Conservation (phyloP, 495 filamentous ascomycete species). For the Bathelium albidoporum region DNA sequence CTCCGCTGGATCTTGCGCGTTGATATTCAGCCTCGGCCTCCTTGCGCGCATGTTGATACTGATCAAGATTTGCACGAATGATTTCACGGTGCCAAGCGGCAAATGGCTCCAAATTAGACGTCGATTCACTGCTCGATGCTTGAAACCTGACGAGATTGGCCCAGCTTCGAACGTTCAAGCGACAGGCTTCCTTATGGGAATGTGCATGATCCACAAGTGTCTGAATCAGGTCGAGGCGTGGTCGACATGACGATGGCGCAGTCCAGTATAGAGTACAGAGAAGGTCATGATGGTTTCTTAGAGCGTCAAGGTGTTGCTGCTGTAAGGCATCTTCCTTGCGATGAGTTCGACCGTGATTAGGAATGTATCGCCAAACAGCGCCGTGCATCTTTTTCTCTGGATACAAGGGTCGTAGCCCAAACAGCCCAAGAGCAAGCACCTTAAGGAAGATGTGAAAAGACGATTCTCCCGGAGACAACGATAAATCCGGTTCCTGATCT, state of each 20-base stretch:
- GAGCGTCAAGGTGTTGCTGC: conserved; percentile 67
- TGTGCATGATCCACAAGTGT: conserved; percentile 65
- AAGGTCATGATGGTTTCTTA: conserved; percentile 90
- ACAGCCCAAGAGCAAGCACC: conserved; percentile 60
- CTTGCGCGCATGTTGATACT: conserved; percentile 48
- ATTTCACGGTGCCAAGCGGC: conserved; percentile 58
- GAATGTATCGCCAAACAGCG: conserved; percentile 67
- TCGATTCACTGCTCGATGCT: conserved; percentile 41
- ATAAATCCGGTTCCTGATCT: conserved; percentile 48
- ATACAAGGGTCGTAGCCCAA: conserved; percentile 45
- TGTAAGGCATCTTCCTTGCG: conserved; percentile 69
- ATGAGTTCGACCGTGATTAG: conserved; percentile 80
- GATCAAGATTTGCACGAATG: conserved; percentile 43
- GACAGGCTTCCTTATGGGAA: conserved; percentile 78
- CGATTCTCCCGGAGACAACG: conserved; percentile 56
- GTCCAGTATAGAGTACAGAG: conserved; percentile 83
- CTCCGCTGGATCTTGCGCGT: conserved; percentile 25
- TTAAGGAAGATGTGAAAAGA: conserved; percentile 94
- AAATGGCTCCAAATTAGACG: conserved; percentile 25
- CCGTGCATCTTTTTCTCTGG: conserved; percentile 64
- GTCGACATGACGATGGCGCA: conserved; percentile 60
- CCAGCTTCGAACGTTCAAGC: conserved; percentile 77
- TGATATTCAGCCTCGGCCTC: conserved; percentile 51
- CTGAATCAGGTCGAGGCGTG: conserved; percentile 58
- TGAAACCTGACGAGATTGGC: conserved; percentile 66